Evolutionary conservation across 345 rosid species (phyloP), one percentile per base, ranked within the genome.

Genomic region (Raphanus raphanistrum): DNA sequence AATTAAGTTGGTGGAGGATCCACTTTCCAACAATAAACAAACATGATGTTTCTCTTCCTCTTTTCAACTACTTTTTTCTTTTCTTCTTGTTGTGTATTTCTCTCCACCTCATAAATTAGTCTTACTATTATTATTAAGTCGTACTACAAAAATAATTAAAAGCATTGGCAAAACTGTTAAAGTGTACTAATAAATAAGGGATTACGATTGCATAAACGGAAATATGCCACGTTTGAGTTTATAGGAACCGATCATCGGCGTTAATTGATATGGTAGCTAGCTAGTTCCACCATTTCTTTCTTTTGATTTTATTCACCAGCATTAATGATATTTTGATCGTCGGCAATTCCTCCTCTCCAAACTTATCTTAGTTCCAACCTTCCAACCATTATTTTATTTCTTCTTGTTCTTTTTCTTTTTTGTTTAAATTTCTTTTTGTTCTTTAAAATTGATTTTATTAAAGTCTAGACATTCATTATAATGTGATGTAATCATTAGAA

Each of bases 41-140:
- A 66, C 77, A 66, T 6, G 26, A 52, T 72, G 77, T 78, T 66
- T 78, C 63, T 72, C 55, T 78, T 65, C 76, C 62, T 65, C 62
- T 58, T 58, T 45, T 78, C 81, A 78, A 78, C 73, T 59, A 72
- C 76, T 64, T 58, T 48, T 38, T 25, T 52, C 21, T 50, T 50
- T 17, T 50, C 55, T 52, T 52, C 25, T 52, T 65, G n/a, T 43
- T 68, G 54, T 71, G 72, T 72, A 25, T 78, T 72, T 66, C 68
- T 78, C 63, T 32, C 77, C 11, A 25, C 81, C 41, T 71, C 76
- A 65, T 54, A 70, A 31, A 8, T 31, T 75, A 11, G 2, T 55
- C 25, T 55, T 66, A 2, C 1, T 52, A 16, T 16, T 21, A 21
- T 21, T 52, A 52, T 16, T 16, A 52, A 16, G 25, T 52, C 10